Conservation (phyloP, 2,329 filamentous ascomycete genomes). For the Emergomyces pasteurianus region DNA sequence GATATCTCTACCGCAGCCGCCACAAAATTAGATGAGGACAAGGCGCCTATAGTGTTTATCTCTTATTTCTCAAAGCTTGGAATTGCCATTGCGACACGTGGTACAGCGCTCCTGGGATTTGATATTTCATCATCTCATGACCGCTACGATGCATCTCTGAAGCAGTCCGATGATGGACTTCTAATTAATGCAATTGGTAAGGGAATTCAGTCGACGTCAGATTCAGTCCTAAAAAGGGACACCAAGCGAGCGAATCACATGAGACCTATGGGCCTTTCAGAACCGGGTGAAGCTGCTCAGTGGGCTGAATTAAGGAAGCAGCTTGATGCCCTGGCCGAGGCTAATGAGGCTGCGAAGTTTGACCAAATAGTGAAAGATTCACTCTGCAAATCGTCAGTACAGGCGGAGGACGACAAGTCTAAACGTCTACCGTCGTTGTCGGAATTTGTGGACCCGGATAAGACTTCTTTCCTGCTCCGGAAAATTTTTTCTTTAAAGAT, state of each 20-base stretch:
- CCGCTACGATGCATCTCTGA: constrained; percentile 20
- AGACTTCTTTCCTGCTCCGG: constrained; percentile 26
- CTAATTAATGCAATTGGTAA: constrained; percentile 33
- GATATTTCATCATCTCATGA: constrained; percentile 27
- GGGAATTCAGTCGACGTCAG: constrained; percentile 24
- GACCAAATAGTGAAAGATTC: constrained; percentile 21
- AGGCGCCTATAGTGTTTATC: constrained; percentile 25
- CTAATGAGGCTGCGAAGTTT: constrained; percentile 21
- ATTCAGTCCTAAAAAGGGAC: constrained; percentile 18
- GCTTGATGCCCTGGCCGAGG: constrained; percentile 18
- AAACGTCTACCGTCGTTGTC: constrained; percentile 15
- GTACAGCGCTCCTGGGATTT: constrained; percentile 32
- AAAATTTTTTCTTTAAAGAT: constrained; percentile 26
- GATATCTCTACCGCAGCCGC: constrained; percentile 19
- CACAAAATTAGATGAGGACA: constrained; percentile 11
- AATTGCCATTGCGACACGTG: constrained; percentile 30
- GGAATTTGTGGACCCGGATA: constrained; percentile 25
- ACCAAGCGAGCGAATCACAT: constrained; percentile 20
- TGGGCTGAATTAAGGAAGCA: constrained; percentile 24
- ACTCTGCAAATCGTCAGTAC: constrained; percentile 8
- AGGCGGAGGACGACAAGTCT: constrained; percentile 13
- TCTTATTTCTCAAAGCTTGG: constrained; percentile 34
- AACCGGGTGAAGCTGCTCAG: constrained; percentile 20
- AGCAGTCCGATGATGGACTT: constrained; percentile 29
- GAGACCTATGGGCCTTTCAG: constrained; percentile 21